These are phyloP conservation scores for Luzula sylvatica DNA, from an alignment of 176 grass and related monocot species.

Conservation along the genomic window DNA sequence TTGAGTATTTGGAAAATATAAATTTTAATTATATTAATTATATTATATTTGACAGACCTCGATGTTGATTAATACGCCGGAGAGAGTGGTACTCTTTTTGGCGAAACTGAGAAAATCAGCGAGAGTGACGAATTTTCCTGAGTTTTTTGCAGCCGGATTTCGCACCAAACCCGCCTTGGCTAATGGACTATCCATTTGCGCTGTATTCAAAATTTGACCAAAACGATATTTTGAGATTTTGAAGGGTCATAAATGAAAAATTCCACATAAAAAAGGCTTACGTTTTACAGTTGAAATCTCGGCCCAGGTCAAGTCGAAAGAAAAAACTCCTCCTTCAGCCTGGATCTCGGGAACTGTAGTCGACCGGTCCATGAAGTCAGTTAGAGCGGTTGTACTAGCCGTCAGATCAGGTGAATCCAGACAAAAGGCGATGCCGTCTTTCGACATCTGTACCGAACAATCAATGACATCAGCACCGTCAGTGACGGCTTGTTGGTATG, in stretches of 20 bases:
- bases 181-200: slow-evolving; percentile 38
- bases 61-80: slow-evolving; percentile 64
- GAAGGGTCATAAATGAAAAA: background rate
- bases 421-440: slow-evolving; percentile 71
- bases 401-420: slow-evolving; percentile 53
- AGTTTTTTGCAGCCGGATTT: slow-evolving; percentile 70
- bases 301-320: slow-evolving; percentile 77
- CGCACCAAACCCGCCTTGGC: slow-evolving; percentile 45
- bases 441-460: slow-evolving; percentile 78
- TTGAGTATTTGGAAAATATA: background rate
- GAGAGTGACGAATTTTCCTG: slow-evolving; percentile 59
- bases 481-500: slow-evolving; percentile 63
- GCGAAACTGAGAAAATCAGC: slow-evolving; percentile 54
- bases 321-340: slow-evolving; percentile 58
- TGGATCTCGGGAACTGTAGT: slow-evolving; percentile 49
- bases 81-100: slow-evolving; percentile 47
- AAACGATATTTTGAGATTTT: slow-evolving; percentile 9
- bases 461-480: slow-evolving; percentile 81
- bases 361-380: slow-evolving; percentile 37
- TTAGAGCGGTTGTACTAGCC: slow-evolving; percentile 34
- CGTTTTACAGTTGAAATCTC: slow-evolving; percentile 76
- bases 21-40: slow-evolving; percentile 5
- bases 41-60: slow-evolving; percentile 35
- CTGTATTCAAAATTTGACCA: slow-evolving; percentile 28
- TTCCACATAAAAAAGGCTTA: slow-evolving; percentile 12